A percentile compares a stretch with the other conserved stretches of the same genome.
Conservation (phyloP, 352 stramenopile species). For the Phytophthora vignae region DNA sequence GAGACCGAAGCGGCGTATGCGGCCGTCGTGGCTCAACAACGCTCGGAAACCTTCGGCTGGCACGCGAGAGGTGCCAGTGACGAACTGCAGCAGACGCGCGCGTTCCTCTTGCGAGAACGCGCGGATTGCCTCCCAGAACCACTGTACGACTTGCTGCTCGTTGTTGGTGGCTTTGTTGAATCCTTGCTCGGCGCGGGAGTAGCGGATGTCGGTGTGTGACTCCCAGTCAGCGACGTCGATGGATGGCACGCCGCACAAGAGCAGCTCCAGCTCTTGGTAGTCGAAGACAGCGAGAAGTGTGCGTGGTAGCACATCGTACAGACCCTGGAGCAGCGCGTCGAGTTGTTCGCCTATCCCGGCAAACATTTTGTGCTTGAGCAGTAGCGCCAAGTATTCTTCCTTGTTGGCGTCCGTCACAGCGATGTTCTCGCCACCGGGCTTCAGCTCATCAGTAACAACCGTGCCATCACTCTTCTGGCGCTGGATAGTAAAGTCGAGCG, state of each 20-base stretch:
- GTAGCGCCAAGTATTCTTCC: conserved; percentile 95
- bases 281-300: conserved; percentile 92
- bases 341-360: conserved; percentile 92
- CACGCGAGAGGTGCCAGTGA: conserved; percentile 89
- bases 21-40: conserved; percentile 78
- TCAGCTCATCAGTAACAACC: conserved; percentile 88
- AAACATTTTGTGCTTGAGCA: conserved; percentile 95
- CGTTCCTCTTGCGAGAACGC: conserved; percentile 87
- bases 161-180: conserved; percentile 42
- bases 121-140: conserved; percentile 91
- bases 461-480: conserved; percentile 53
- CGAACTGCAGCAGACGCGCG: conserved; percentile 91
- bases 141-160: conserved; percentile 81
- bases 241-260: conserved; percentile 91
- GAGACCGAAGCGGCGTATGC: conserved; percentile 96
- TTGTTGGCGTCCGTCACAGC: conserved; percentile 95
- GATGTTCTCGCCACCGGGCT: conserved; percentile 91
- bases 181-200: conserved; percentile 71
- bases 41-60: conserved; percentile 97
- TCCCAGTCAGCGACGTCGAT: conserved; percentile 94
- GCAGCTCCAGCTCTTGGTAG: conserved; percentile 96
- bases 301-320: conserved; percentile 92
- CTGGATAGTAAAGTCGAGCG: conserved; percentile 82
- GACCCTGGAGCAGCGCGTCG: conserved; percentile 88
- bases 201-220: conserved; percentile 84